Percentiles rank a stretch among this genome's conserved stretches.
phyloP scores from a whole-genome alignment of 306 rosid species.

The Mimosa pudica region DNA sequence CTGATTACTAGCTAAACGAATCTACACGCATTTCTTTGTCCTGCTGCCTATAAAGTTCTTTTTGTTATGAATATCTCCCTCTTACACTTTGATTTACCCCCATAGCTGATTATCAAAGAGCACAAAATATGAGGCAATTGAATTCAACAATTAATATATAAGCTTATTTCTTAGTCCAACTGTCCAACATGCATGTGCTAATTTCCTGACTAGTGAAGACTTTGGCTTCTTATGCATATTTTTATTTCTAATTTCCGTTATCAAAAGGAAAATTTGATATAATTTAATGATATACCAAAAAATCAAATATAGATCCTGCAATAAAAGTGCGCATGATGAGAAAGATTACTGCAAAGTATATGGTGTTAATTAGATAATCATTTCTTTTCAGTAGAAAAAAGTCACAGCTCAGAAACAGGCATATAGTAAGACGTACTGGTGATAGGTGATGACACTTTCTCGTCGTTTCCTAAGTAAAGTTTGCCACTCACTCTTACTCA shows the following conservation, averaged over 20 bases:
- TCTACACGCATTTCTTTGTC: not conserved
- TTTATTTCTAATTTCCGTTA: too few species aligned
- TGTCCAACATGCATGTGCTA: not conserved
- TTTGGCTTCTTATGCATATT: too few species aligned
- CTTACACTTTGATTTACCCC: not conserved
- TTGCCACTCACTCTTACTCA: not conserved
- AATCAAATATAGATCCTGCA: not conserved
- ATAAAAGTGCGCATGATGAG: not conserved
- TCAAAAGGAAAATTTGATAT: too few species aligned
- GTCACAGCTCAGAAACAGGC: not conserved
- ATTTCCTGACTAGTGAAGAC: not conserved
- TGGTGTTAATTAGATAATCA: constrained; percentile 12
- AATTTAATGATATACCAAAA: not conserved
- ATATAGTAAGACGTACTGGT: not conserved
- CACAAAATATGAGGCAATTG: not conserved
- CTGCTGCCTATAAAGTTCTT: not conserved
- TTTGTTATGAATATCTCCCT: not conserved
- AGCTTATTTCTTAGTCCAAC: not conserved
- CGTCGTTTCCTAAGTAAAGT: not conserved
- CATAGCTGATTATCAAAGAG: not conserved
- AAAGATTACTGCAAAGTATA: not conserved
- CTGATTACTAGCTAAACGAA: not conserved
- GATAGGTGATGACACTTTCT: not conserved
- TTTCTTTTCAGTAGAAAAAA: not conserved
- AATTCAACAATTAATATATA: not conserved